Conservation (phyloP, 1,284 basidiomycete genomes). For the Naganishia albida region DNA sequence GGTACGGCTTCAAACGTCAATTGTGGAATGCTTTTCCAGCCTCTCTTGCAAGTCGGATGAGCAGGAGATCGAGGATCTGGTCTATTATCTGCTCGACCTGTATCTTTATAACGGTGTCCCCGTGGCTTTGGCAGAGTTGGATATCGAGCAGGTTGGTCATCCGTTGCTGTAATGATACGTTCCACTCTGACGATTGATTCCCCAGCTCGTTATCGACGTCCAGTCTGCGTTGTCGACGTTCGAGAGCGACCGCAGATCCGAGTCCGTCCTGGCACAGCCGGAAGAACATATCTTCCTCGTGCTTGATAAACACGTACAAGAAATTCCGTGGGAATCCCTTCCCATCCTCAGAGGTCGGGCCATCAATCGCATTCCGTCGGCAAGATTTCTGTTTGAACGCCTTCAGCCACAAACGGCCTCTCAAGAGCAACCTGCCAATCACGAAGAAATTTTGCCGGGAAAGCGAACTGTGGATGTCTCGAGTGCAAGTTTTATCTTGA, state of each 20-base stretch:
- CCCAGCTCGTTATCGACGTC: conserved; percentile 50
- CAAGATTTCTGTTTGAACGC: conserved; percentile 84
- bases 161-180: not conserved
- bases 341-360: conserved; percentile 80
- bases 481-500: conserved; percentile 81
- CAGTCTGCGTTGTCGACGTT: conserved; percentile 68
- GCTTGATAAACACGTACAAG: conserved; percentile 85
- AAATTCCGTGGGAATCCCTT: conserved; percentile 94
- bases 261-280: conserved; percentile 38
- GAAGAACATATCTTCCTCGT: conserved; percentile 77
- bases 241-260: conserved; percentile 47
- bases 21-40: conserved; percentile 83
- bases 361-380: conserved; percentile 84
- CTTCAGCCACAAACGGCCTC: conserved; percentile 52
- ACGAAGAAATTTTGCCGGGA: not conserved
- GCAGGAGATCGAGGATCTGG: conserved; percentile 91
- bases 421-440: not conserved
- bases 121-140: conserved; percentile 87
- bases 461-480: conserved; percentile 61
- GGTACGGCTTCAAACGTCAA: conserved; percentile 64
- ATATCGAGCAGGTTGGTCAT: conserved; percentile 73
- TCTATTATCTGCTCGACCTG: conserved; percentile 90
- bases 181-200: not conserved
- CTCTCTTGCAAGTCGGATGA: conserved; percentile 78
- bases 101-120: conserved; percentile 90